phyloP scores from a whole-genome alignment of 768 basidiomycete genomes.

The Agaricus subrufescens region DNA sequence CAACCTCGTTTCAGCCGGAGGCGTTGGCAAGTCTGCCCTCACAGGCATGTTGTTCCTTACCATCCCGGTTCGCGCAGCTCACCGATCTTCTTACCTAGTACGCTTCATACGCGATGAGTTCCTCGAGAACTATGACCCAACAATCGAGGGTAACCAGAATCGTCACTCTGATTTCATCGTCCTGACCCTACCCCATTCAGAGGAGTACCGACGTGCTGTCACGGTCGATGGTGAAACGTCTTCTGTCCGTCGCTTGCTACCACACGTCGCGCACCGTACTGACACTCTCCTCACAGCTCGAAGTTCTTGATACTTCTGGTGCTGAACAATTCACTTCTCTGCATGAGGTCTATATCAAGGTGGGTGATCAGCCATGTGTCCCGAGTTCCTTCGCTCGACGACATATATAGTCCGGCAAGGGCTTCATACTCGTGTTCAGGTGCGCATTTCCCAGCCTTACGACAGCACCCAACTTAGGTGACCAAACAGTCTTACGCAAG shows the following conservation, averaged over 20 bases:
- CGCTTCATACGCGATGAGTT: conserved; percentile 72
- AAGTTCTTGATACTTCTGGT: conserved; percentile 80
- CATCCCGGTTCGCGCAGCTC: neutral
- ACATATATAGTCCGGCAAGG: conserved; percentile 52
- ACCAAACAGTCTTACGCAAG: conserved; percentile 63
- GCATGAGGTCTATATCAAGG: conserved; percentile 81
- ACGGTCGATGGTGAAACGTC: conserved; percentile 62
- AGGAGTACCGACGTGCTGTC: conserved; percentile 64
- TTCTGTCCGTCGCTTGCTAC: conserved; percentile 40
- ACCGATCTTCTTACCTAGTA: conserved; percentile 29
- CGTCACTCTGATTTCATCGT: neutral
- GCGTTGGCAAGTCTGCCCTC: conserved; percentile 85
- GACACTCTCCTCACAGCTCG: conserved; percentile 43
- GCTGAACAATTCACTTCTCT: conserved; percentile 82
- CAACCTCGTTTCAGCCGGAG: conserved; percentile 53
- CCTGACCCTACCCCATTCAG: conserved; percentile 30
- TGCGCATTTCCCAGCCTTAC: conserved; percentile 13
- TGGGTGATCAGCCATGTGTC: conserved; percentile 19
- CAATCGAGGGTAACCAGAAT: conserved; percentile 62
- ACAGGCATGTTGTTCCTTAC: conserved; percentile 36
- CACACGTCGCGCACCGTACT: neutral
- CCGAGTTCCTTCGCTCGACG: neutral
- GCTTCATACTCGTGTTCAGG: conserved; percentile 85
- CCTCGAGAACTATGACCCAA: conserved; percentile 76
- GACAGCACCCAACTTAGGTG: neutral